phyloP scores from a whole-genome alignment of 202 grass and related monocot species.

The Musa balbisiana region DNA sequence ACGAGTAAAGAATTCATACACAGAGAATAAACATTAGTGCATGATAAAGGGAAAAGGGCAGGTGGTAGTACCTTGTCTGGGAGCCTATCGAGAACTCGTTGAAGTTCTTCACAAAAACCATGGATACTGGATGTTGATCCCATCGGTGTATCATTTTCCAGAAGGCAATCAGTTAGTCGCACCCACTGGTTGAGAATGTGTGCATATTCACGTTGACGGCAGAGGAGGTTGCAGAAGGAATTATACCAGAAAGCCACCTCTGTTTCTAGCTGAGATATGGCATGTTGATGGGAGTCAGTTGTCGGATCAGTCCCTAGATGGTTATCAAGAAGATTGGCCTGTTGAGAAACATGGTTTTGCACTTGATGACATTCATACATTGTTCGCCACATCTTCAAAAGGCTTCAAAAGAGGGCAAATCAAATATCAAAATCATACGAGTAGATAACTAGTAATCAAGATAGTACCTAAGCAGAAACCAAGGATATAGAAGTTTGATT shows the following conservation, averaged over 20 bases:
- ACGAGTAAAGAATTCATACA: too few relatives aligned
- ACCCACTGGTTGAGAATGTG: slow-evolving; percentile 77
- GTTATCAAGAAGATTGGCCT: slow-evolving; percentile 53
- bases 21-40: neutral
- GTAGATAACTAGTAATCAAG: neutral
- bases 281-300: slow-evolving; percentile 63
- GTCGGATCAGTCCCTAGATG: slow-evolving; percentile 66
- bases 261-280: slow-evolving; percentile 67
- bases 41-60: neutral
- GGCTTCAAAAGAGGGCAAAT: slow-evolving; percentile 40
- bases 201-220: slow-evolving; percentile 66
- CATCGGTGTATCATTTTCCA: slow-evolving; percentile 52
- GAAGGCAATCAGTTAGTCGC: slow-evolving; percentile 64
- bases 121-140: slow-evolving; percentile 47
- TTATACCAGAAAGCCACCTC: slow-evolving; percentile 80
- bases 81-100: slow-evolving; percentile 48
- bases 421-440: neutral
- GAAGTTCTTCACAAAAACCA: slow-evolving; percentile 60
- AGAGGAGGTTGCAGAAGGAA: slow-evolving; percentile 76
- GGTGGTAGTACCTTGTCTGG: slow-evolving; percentile 55
- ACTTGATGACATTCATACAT: slow-evolving; percentile 96
- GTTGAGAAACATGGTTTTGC: slow-evolving; percentile 80
- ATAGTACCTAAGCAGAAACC: too few relatives aligned
- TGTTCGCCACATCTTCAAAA: slow-evolving; percentile 89
- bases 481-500: too few relatives aligned